A percentile compares a stretch with the other conserved stretches of the same genome.
Conservation (phyloP, 208 protist species). For the Wallacemonas sp. region DNA sequence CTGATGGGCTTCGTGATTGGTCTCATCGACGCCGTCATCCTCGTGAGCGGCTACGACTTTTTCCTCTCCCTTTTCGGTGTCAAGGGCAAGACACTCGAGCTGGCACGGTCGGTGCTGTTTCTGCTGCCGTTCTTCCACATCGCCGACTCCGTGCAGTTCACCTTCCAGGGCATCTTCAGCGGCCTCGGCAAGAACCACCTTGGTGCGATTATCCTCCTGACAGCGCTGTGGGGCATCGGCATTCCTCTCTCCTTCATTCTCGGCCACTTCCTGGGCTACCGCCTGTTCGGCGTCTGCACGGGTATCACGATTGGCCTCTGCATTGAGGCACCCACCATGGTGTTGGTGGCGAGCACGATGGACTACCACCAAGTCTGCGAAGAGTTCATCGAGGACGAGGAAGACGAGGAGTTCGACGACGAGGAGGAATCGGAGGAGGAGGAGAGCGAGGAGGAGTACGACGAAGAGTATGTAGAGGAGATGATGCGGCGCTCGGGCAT, state of each 20-base stretch:
- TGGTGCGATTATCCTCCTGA: conserved; percentile 71
- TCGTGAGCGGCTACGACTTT: conserved; percentile 62
- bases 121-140: conserved; percentile 80
- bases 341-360: conserved; percentile 52
- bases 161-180: conserved; percentile 88
- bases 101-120: conserved; percentile 53
- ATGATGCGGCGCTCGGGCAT: conserved; percentile 83
- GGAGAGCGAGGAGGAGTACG: conserved; percentile 53
- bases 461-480: conserved; percentile 66
- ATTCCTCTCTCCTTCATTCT: conserved; percentile 68
- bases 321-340: conserved; percentile 81
- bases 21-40: conserved; percentile 46
- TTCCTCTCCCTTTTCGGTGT: conserved; percentile 79
- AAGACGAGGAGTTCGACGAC: conserved; percentile 48
- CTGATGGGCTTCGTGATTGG: conserved; percentile 35
- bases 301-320: conserved; percentile 79
- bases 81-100: conserved; percentile 41
- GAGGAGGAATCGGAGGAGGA: conserved; percentile 48
- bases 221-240: conserved; percentile 73
- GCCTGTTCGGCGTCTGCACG: conserved; percentile 69
- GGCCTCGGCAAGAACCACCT: conserved; percentile 79
- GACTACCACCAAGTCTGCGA: conserved; percentile 71
- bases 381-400: conserved; percentile 56
- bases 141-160: conserved; percentile 76
- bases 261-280: conserved; percentile 52